Conservation (phyloP, 768 basidiomycete species). For the Dioszegia crocea region DNA sequence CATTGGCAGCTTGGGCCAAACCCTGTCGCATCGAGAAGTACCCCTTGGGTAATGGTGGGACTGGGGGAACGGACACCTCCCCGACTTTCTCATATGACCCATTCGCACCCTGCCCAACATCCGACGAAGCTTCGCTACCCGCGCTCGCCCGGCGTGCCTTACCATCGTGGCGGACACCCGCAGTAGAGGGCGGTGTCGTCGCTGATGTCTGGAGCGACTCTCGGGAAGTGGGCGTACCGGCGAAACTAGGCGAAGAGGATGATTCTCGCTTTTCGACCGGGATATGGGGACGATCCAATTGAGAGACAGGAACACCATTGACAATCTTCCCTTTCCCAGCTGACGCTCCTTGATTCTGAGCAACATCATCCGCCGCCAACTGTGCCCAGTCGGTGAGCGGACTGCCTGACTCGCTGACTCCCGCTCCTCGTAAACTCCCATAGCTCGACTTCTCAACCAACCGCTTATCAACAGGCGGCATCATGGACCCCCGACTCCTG, state of each 20-base stretch:
- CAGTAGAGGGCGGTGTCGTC: slow-evolving; percentile 34
- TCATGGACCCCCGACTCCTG: neutral
- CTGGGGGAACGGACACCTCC: slow-evolving; percentile 39
- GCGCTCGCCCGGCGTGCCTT: slow-evolving; percentile 23
- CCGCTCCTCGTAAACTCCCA: slow-evolving; percentile 11
- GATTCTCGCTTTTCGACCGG: slow-evolving; percentile 27
- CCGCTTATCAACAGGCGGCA: slow-evolving; percentile 5
- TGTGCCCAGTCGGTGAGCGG: slow-evolving; percentile 37
- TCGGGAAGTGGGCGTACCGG: slow-evolving; percentile 35
- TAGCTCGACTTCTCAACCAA: slow-evolving; percentile 17
- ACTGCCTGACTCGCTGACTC: slow-evolving; percentile 2
- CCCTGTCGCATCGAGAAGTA: slow-evolving; percentile 41
- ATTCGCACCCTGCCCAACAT: slow-evolving; percentile 9
- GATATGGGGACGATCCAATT: slow-evolving; percentile 1
- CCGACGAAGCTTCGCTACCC: slow-evolving; percentile 28
- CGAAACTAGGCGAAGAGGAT: slow-evolving; percentile 34
- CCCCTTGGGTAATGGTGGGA: slow-evolving; percentile 46
- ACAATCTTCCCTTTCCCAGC: neutral
- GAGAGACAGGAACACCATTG: neutral
- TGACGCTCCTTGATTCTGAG: slow-evolving; percentile 7
- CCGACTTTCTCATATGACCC: slow-evolving; percentile 20
- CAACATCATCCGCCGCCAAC: slow-evolving; percentile 22
- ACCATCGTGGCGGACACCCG: slow-evolving; percentile 6
- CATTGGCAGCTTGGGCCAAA: slow-evolving; percentile 13
- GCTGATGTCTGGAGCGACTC: slow-evolving; percentile 32